Percentiles rank a stretch among this genome's conserved stretches.
phyloP scores from a whole-genome alignment of 805 yeast genomes.

The Saturnispora dispora region DNA sequence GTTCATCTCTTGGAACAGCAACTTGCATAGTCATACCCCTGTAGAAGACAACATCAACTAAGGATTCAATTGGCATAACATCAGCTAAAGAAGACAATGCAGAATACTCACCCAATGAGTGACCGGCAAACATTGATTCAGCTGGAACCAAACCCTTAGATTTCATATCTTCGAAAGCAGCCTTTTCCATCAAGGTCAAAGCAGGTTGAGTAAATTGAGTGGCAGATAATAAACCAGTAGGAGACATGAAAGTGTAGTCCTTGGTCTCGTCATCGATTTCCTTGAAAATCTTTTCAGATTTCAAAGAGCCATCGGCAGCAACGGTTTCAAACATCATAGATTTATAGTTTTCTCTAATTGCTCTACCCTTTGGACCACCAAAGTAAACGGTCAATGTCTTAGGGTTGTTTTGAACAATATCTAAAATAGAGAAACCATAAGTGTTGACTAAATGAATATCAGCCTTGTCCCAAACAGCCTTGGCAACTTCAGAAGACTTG shows the following conservation, averaged over 20 bases:
- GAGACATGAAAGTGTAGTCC: conserved; percentile 82
- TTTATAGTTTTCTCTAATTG: conserved; percentile 87
- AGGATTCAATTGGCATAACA: conserved; percentile 96
- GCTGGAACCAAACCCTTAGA: conserved; percentile 91
- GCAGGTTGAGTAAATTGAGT: conserved; percentile 99
- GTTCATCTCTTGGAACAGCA: conserved; percentile 94
- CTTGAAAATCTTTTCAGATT: conserved; percentile 92
- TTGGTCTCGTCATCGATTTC: conserved; percentile 74
- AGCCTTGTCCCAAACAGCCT: conserved; percentile 96
- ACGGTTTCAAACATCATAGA: conserved; percentile 97
- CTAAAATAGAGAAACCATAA: conserved; percentile 94
- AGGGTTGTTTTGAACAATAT: conserved; percentile 93
- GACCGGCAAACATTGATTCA: conserved; percentile 96
- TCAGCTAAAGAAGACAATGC: conserved; percentile 96
- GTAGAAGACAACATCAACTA: conserved; percentile 96
- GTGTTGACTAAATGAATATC: conserved; percentile 85
- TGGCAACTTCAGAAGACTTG: conserved; percentile 82
- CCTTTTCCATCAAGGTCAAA: conserved; percentile 97
- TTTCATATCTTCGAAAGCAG: conserved; percentile 95
- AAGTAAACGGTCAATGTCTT: conserved; percentile 91
- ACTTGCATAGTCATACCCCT: conserved; percentile 99
- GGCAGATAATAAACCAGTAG: conserved; percentile 91
- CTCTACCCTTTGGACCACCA: conserved; percentile 96
- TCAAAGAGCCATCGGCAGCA: conserved; percentile 71
- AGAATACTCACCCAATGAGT: conserved; percentile 97